Evolutionary conservation across 148 eudicot genomes (phyloP).

Genomic region (Rhododendron vialii): DNA sequence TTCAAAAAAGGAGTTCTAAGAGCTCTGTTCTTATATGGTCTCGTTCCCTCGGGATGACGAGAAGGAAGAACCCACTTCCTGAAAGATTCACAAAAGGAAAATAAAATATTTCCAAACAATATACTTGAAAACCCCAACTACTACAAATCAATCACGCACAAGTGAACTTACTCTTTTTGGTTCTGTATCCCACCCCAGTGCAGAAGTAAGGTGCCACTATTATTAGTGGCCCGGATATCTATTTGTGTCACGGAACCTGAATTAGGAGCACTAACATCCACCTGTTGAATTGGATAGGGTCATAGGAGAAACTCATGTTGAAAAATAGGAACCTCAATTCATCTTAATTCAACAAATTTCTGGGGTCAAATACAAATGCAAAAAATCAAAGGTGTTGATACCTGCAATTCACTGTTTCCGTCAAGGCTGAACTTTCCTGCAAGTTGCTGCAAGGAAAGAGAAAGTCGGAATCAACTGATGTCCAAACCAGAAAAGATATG

Average conservation of each 20-base stretch:
- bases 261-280: conserved; percentile 50
- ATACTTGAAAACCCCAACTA: neutral
- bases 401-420: conserved; percentile 82
- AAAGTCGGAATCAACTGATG: neutral
- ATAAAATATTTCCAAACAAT: conserved; percentile 3
- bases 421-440: conserved; percentile 69
- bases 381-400: conserved; percentile 22
- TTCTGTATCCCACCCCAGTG: conserved; percentile 84
- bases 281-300: conserved; percentile 42
- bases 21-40: conserved; percentile 65
- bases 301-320: conserved; percentile 1
- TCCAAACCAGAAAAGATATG: conserved; percentile 7
- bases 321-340: neutral
- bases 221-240: conserved; percentile 53
- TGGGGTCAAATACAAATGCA: neutral
- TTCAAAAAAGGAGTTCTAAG: conserved; percentile 78
- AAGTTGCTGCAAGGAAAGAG: conserved; percentile 40
- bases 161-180: conserved; percentile 46
- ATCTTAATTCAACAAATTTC: neutral
- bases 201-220: conserved; percentile 50
- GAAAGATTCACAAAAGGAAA: neutral
- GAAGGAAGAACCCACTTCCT: conserved; percentile 85
- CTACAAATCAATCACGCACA: neutral
- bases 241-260: conserved; percentile 49
- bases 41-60: conserved; percentile 70